Evolutionary conservation across 73 alveolate species (phyloP), one percentile per base, ranked within the genome.

Genomic region (Breviolum minutum): DNA sequence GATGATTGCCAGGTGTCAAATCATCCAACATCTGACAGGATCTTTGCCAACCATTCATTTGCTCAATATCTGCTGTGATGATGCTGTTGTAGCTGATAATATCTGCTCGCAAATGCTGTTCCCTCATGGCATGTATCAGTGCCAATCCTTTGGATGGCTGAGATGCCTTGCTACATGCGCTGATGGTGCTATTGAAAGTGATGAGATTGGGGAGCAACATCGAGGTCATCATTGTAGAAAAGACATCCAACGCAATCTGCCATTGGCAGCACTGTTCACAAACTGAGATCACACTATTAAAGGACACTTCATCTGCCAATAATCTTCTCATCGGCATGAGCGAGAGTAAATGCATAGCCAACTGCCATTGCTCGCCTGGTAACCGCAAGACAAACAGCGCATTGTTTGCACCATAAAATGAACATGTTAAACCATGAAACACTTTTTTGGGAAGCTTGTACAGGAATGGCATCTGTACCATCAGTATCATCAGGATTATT

Each of bases 11-110:
- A 77, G 32, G 86, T 5, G 61, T 77, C 86, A 77, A n/a, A 27
- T 77, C n/a, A 29, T 77, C 86, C 86, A 77, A 29, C 62, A 77
- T 29, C 86, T 77, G 63, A 11, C 61, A 5, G 5, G 86, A 29
- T 20, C 86, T 77, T 29, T 77, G 86, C 86, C 86, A 77, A 29
- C n/a, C 86, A n/a, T n/a, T 77, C 63, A 77, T 26, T 11, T 77
- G 86, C 63, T 63, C 86, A 60, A 77, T 2, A 7, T 77, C 13
- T 77, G 27, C 86, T 13, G n/a, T 77, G 63, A 77, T 77, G 86
- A 77, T n/a, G 86, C 86, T 77, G 63, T 77, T 77, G 86, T 77
- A 77, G 86, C 86, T 77, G 86, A 77, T 63, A n/a, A 77, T 24
- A 29, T 77, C 86, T 27, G 86, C 62, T 24, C 63, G 86, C 62